Evolutionary conservation across 2,329 filamentous ascomycete genomes (phyloP).

Genomic region (Paraconiothyrium sp.): DNA sequence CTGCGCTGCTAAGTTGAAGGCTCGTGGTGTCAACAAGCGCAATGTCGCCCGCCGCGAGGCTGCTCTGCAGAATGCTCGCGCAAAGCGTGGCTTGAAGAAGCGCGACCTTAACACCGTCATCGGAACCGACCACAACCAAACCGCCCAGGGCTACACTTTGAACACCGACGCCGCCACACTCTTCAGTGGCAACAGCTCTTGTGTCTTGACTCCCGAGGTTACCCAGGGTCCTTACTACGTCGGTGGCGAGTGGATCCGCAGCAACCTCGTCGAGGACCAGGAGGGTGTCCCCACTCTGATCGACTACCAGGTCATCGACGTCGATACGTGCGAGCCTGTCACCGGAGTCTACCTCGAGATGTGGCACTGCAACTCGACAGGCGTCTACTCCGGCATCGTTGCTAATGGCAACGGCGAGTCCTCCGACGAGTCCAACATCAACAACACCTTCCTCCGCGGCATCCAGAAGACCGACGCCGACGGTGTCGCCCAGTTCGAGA

Average conservation of each 20-base stretch:
- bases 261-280: conserved; percentile 58
- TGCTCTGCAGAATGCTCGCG: conserved; percentile 46
- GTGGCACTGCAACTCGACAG: conserved; percentile 48
- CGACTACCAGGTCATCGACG: conserved; percentile 62
- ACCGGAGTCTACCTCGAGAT: conserved; percentile 59
- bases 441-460: conserved; percentile 53
- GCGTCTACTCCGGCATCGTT: conserved; percentile 18
- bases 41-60: conserved; percentile 52
- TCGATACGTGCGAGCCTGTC: conserved; percentile 60
- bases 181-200: conserved; percentile 34
- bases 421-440: conserved; percentile 12
- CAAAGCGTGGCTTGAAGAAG: conserved; percentile 26
- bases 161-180: conserved; percentile 27
- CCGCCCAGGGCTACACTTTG: conserved; percentile 17
- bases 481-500: conserved; percentile 58
- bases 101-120: conserved; percentile 24
- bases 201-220: conserved; percentile 34
- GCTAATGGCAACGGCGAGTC: conserved; percentile 12
- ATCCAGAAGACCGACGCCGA: conserved; percentile 56
- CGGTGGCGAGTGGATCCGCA: conserved; percentile 58
- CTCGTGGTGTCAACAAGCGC: conserved; percentile 48
- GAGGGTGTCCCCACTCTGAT: conserved; percentile 57
- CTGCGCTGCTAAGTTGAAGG: conserved; percentile 49
- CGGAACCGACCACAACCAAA: conserved; percentile 29
- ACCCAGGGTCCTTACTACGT: conserved; percentile 47